A percentile compares a stretch with the other conserved stretches of the same genome.
Conservation (phyloP, 345 rosid species). For the Reutealis trisperma region DNA sequence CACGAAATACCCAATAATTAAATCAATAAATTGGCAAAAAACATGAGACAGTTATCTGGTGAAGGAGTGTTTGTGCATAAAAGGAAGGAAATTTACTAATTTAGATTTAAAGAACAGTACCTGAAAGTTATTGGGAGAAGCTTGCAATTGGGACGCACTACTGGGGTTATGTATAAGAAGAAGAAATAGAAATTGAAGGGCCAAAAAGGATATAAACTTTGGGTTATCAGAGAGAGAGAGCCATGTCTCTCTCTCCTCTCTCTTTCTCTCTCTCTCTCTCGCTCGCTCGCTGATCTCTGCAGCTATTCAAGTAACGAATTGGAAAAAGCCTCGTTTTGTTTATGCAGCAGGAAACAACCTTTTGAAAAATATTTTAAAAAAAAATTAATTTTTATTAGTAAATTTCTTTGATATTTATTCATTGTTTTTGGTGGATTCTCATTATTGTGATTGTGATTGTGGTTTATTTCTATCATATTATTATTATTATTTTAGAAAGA, state of each 20-base stretch:
- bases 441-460: too few species aligned
- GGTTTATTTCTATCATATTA: too few species aligned
- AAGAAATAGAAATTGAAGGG: not conserved
- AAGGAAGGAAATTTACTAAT: not conserved
- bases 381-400: not conserved
- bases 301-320: too few species aligned
- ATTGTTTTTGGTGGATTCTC: too few species aligned
- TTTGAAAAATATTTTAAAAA: too few species aligned
- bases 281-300: too few species aligned
- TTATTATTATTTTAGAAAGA: too few species aligned
- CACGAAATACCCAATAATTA: not conserved
- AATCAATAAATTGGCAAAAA: not conserved
- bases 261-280: not conserved
- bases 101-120: not conserved
- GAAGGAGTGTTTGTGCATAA: not conserved
- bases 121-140: slow-evolving; percentile 4
- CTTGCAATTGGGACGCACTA: too few species aligned
- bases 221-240: slow-evolving; percentile 10
- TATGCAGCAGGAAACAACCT: too few species aligned
- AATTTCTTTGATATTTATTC: too few species aligned
- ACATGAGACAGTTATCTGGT: not conserved
- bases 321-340: too few species aligned
- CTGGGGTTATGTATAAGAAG: not conserved
- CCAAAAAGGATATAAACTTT: not conserved
- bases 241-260: slow-evolving; percentile 12